Evolutionary conservation across 345 rosid species (phyloP).

Genomic region (Rhodomyrtus tomentosa): DNA sequence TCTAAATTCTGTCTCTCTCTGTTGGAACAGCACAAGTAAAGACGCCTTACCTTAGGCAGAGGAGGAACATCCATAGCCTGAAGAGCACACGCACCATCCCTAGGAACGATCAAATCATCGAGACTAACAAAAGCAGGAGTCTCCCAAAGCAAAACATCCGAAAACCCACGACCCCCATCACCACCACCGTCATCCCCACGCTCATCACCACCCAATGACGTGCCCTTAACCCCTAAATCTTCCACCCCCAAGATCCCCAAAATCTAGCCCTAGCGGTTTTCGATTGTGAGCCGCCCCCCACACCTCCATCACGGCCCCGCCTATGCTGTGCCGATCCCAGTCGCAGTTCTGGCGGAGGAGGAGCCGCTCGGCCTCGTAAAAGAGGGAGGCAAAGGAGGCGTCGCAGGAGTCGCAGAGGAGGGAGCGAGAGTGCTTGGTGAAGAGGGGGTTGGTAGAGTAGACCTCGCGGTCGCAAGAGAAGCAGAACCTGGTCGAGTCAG

Average conservation of each 20-base stretch:
- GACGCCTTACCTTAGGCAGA: constrained; percentile 47
- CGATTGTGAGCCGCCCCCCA: constrained; percentile 28
- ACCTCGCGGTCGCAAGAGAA: constrained; percentile 77
- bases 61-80: constrained; percentile 62
- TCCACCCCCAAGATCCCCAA: constrained; percentile 43
- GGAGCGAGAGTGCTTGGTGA: constrained; percentile 68
- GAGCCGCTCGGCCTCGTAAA: constrained; percentile 65
- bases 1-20: background rate
- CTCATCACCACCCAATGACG: constrained; percentile 2
- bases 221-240: constrained; percentile 24
- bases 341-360: constrained; percentile 85
- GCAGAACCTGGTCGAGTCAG: constrained; percentile 88
- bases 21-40: background rate
- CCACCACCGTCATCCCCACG: no score
- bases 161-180: constrained; percentile 21
- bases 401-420: constrained; percentile 74
- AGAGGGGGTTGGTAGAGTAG: constrained; percentile 77
- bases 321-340: constrained; percentile 70
- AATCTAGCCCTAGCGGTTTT: constrained; percentile 67
- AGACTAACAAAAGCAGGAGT: constrained; percentile 32
- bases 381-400: constrained; percentile 55
- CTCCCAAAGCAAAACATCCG: constrained; percentile 45
- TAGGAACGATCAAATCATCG: constrained; percentile 50
- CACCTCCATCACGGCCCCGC: background rate
- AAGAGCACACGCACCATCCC: constrained; percentile 28